These are phyloP conservation scores for Leishmania tarentolae DNA, from an alignment of 208 protist genomes.

Conservation along the genomic window DNA sequence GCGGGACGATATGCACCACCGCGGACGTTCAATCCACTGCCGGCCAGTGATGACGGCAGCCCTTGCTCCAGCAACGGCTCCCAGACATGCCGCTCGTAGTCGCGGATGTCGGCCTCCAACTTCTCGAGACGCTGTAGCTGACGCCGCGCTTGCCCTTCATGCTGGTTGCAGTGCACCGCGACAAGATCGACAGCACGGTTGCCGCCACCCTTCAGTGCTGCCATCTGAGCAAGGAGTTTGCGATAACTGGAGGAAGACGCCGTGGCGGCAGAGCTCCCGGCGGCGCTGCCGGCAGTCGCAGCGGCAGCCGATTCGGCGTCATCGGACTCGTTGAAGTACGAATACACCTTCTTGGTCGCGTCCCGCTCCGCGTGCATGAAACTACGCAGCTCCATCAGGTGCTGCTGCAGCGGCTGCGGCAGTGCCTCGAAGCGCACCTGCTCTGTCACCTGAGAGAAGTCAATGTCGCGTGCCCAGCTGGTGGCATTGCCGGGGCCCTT, in stretches of 20 bases:
- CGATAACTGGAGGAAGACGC: conserved; percentile 40
- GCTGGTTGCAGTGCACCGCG: conserved; percentile 62
- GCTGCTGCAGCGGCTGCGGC: conserved; percentile 67
- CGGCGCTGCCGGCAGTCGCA: not conserved
- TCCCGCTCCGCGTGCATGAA: conserved; percentile 77
- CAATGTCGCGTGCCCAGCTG: conserved; percentile 59
- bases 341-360: conserved; percentile 50
- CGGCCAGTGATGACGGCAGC: conserved; percentile 9
- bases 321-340: conserved; percentile 57
- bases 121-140: conserved; percentile 52
- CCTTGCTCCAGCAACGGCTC: conserved; percentile 63
- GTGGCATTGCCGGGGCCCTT: conserved; percentile 70
- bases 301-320: not conserved
- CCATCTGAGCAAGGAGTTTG: conserved; percentile 25
- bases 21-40: conserved; percentile 2
- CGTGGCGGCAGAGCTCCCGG: not conserved
- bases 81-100: conserved; percentile 69
- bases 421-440: conserved; percentile 70
- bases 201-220: conserved; percentile 34
- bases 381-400: conserved; percentile 72
- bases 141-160: conserved; percentile 53
- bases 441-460: conserved; percentile 76
- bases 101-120: conserved; percentile 53
- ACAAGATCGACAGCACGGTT: conserved; percentile 55
- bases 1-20: conserved; percentile 28